phyloP scores from a whole-genome alignment of 371 early-diverging fungal species.

The Rhizopus sp. region DNA sequence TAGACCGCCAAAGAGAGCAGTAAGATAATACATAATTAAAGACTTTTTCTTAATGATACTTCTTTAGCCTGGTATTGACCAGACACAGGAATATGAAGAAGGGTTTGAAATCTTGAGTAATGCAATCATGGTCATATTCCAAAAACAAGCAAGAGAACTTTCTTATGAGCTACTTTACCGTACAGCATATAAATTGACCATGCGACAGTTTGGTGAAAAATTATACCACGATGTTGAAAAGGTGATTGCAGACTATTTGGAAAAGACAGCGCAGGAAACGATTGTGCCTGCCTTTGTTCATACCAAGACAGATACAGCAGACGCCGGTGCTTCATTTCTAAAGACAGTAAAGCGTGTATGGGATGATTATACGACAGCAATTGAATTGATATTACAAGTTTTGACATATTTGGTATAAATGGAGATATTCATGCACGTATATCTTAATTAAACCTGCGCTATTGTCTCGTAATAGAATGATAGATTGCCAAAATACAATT shows the following conservation, averaged over 20 bases:
- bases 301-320: constrained; percentile 38
- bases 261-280: constrained; percentile 53
- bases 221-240: constrained; percentile 79
- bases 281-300: constrained; percentile 66
- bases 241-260: constrained; percentile 71
- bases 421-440: not conserved
- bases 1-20: not conserved
- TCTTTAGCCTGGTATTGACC: constrained; percentile 34
- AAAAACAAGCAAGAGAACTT: constrained; percentile 75
- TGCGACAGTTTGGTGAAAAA: constrained; percentile 78
- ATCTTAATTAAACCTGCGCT: not conserved
- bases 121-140: constrained; percentile 83
- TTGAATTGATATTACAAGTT: constrained; percentile 83
- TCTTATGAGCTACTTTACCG: constrained; percentile 91
- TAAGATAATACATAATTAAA: constrained; percentile 1
- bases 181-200: constrained; percentile 84
- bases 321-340: constrained; percentile 67
- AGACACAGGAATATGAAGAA: constrained; percentile 49
- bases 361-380: constrained; percentile 83
- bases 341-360: constrained; percentile 75
- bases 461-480: constrained; percentile 27
- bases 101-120: constrained; percentile 59
- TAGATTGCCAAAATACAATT: constrained; percentile 52
- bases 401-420: constrained; percentile 79
- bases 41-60: not conserved